Percentiles rank a stretch among this genome's conserved stretches.
Evolutionary conservation across 768 basidiomycete genomes (phyloP).

Genomic region (Fomitopsis serialis): DNA sequence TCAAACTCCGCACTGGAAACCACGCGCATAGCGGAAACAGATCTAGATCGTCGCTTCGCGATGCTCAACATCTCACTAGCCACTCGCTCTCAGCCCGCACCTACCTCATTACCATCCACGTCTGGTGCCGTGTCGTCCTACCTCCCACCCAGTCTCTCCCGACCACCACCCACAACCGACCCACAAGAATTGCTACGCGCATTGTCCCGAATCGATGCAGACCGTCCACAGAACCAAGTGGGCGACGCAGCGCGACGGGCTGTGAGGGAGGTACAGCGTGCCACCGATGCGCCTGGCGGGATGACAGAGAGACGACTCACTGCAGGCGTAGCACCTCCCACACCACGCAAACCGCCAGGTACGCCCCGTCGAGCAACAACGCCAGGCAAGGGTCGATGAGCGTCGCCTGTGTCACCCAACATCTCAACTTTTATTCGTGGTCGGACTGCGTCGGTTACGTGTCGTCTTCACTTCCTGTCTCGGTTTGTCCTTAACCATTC

Average conservation of each 20-base stretch:
- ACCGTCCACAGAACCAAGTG: constrained; percentile 58
- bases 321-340: constrained; percentile 38
- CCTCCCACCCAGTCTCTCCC: constrained; percentile 27
- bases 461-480: constrained; percentile 13
- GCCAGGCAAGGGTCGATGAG: constrained; percentile 29
- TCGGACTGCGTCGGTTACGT: background rate
- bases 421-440: background rate
- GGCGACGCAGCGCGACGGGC: constrained; percentile 70
- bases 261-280: constrained; percentile 65
- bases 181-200: constrained; percentile 60
- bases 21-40: constrained; percentile 46
- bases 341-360: constrained; percentile 53
- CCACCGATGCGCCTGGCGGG: constrained; percentile 43
- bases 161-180: constrained; percentile 32
- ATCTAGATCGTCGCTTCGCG: constrained; percentile 61
- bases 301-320: constrained; percentile 54
- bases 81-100: constrained; percentile 34
- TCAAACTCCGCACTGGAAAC: constrained; percentile 48
- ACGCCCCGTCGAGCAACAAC: constrained; percentile 61
- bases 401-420: background rate
- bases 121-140: constrained; percentile 30
- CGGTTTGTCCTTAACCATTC: constrained; percentile 4
- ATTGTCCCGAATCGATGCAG: constrained; percentile 60
- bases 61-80: constrained; percentile 45
- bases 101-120: constrained; percentile 15